Percentiles rank a stretch among this genome's conserved stretches.
Conservation (phyloP, 257 asterid genomes). For the Thymus quinquecostatus region DNA sequence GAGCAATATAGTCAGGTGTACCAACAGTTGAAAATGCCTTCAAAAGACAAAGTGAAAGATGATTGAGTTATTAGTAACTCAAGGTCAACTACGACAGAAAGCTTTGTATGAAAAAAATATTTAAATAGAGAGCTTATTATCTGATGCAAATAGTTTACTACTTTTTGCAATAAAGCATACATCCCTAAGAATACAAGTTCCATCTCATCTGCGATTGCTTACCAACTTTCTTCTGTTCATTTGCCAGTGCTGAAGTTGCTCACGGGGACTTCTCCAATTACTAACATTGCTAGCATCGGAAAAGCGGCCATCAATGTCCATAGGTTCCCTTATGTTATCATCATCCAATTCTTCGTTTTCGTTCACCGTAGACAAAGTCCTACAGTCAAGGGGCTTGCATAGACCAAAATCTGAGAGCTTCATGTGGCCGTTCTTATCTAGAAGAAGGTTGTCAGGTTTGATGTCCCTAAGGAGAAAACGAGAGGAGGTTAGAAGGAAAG, state of each 20-base stretch:
- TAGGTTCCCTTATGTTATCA: constrained; percentile 55
- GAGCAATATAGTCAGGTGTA: constrained; percentile 96
- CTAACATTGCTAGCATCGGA: constrained; percentile 58
- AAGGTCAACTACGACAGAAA: constrained; percentile 1
- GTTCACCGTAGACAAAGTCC: constrained; percentile 65
- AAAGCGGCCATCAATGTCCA: constrained; percentile 55
- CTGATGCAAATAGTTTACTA: constrained; percentile 14
- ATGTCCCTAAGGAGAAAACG: constrained; percentile 65
- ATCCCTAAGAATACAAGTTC: background rate
- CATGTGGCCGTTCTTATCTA: constrained; percentile 94
- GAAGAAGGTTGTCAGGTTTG: constrained; percentile 92
- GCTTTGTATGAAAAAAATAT: constrained; percentile 3
- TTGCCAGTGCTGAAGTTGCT: constrained; percentile 95
- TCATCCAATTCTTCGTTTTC: constrained; percentile 75
- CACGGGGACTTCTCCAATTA: constrained; percentile 77
- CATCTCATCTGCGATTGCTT: constrained; percentile 34
- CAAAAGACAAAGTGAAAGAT: constrained; percentile 33
- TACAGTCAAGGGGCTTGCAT: constrained; percentile 96
- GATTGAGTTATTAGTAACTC: constrained; percentile 5
- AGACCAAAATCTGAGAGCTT: constrained; percentile 97
- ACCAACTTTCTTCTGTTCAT: constrained; percentile 85
- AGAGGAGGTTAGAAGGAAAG: constrained; percentile 35
- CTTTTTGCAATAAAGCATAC: constrained; percentile 1
- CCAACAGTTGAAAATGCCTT: constrained; percentile 98
- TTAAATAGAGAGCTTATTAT: constrained; percentile 11